These are phyloP conservation scores for Picocystis sp. DNA, from an alignment of 163 green algal species.

Conservation along the genomic window DNA sequence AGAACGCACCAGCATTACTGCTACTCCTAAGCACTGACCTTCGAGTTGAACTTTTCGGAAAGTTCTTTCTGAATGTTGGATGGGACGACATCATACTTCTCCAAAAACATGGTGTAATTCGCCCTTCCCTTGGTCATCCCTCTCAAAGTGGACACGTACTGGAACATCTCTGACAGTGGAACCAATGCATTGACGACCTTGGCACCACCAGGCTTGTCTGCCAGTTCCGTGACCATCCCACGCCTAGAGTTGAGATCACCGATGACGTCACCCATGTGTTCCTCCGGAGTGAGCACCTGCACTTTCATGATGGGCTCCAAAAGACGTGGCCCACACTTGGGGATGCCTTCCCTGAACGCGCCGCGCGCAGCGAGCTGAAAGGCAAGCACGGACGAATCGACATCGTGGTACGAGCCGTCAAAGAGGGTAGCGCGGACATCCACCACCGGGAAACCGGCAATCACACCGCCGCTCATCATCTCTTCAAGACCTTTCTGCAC, in stretches of 20 bases:
- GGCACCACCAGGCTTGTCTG: slow-evolving; percentile 81
- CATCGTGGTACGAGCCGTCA: slow-evolving; percentile 95
- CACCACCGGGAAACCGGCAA: slow-evolving; percentile 91
- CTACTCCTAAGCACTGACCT: no score
- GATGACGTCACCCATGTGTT: slow-evolving; percentile 99
- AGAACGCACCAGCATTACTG: no score
- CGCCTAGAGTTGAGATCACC: slow-evolving; percentile 93
- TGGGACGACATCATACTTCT: slow-evolving; percentile 84
- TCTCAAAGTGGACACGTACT: slow-evolving; percentile 87
- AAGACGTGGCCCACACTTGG: slow-evolving; percentile 68
- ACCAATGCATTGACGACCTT: slow-evolving; percentile 82
- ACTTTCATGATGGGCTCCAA: slow-evolving; percentile 98
- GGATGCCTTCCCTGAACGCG: slow-evolving; percentile 81
- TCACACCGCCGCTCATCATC: slow-evolving; percentile 63
- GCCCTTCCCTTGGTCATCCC: slow-evolving; percentile 92
- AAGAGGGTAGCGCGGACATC: slow-evolving; percentile 65
- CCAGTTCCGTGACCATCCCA: slow-evolving; percentile 62
- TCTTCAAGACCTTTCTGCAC: slow-evolving; percentile 74
- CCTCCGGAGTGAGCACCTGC: slow-evolving; percentile 92
- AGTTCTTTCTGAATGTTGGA: slow-evolving; percentile 85
- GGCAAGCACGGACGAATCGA: slow-evolving; percentile 89
- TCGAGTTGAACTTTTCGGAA: slow-evolving; percentile 9
- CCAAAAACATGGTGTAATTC: slow-evolving; percentile 84
- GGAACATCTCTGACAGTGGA: slow-evolving; percentile 95
- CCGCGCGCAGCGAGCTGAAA: slow-evolving; percentile 91